Evolutionary conservation across 176 grass and related monocot species (phyloP).

Genomic region (Hordeum marinum): DNA sequence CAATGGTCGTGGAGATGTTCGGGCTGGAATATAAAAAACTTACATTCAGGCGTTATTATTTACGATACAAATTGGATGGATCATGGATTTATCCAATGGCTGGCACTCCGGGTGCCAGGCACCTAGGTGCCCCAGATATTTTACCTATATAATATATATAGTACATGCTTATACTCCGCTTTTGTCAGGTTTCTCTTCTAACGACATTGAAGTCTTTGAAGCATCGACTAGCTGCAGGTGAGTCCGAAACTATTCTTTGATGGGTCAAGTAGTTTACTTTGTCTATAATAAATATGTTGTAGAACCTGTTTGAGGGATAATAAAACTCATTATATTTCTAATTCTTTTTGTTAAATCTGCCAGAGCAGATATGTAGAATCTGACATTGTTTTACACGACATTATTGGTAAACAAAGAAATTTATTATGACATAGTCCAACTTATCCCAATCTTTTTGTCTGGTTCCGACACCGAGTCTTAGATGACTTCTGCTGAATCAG

Average conservation of each 20-base stretch:
- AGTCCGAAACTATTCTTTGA: constrained; percentile 8
- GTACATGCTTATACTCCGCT: not conserved
- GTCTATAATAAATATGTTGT: constrained; percentile 6
- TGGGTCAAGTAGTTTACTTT: constrained; percentile 16
- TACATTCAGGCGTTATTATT: no score
- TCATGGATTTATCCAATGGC: no score
- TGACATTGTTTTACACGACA: not conserved
- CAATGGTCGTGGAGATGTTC: no score
- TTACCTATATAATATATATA: not conserved
- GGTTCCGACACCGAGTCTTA: not conserved
- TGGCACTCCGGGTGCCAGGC: no score
- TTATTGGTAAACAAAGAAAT: not conserved
- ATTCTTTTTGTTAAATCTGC: not conserved
- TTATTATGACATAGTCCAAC: not conserved
- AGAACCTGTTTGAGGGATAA: not conserved
- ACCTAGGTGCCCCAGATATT: no score
- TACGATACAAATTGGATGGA: no score
- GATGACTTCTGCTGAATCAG: not conserved
- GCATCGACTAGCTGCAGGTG: constrained; percentile 89
- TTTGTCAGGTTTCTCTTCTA: constrained; percentile 64
- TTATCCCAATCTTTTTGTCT: not conserved
- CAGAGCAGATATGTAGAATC: not conserved
- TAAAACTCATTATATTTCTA: not conserved
- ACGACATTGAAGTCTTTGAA: constrained; percentile 83
- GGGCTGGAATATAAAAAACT: no score